Percentiles rank a stretch among this genome's conserved stretches.
These are phyloP conservation scores for Arachnomyces sp. DNA, from an alignment of 2,329 filamentous ascomycete genomes.

Conservation along the genomic window DNA sequence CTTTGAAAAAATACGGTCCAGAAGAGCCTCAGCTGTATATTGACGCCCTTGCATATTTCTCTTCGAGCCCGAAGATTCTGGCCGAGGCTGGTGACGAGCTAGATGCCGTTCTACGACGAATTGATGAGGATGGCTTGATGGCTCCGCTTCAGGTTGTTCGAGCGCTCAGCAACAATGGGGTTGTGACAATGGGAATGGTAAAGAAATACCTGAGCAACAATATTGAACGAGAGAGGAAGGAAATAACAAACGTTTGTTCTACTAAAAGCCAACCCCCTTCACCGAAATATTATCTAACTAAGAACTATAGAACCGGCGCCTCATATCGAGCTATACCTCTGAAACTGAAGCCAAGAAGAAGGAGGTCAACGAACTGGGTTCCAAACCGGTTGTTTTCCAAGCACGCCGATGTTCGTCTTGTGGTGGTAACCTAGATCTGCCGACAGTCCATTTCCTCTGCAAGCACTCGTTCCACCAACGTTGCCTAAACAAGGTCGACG, in stretches of 20 bases:
- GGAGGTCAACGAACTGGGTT: slow-evolving; percentile 69
- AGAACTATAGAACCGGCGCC: slow-evolving; percentile 56
- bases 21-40: slow-evolving; percentile 89
- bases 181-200: slow-evolving; percentile 96
- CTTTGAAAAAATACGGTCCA: slow-evolving; percentile 82
- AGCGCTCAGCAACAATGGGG: slow-evolving; percentile 67
- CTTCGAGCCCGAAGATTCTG: slow-evolving; percentile 71
- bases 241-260: slow-evolving; percentile 59
- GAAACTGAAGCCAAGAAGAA: slow-evolving; percentile 74
- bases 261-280: background rate
- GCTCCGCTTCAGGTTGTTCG: slow-evolving; percentile 95
- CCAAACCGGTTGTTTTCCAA: slow-evolving; percentile 82
- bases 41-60: slow-evolving; percentile 87
- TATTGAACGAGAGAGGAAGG: slow-evolving; percentile 77
- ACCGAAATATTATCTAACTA: background rate
- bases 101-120: slow-evolving; percentile 69
- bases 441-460: slow-evolving; percentile 91
- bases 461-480: slow-evolving; percentile 95
- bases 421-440: slow-evolving; percentile 69
- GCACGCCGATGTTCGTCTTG: slow-evolving; percentile 82
- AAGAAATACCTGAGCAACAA: slow-evolving; percentile 86
- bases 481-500: slow-evolving; percentile 64
- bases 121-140: slow-evolving; percentile 86
- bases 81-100: slow-evolving; percentile 85
- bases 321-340: slow-evolving; percentile 73